A percentile compares a stretch with the other conserved stretches of the same genome.
These are phyloP conservation scores for Fusarium buharicum DNA, from an alignment of 2,329 filamentous ascomycete genomes.

Conservation along the genomic window DNA sequence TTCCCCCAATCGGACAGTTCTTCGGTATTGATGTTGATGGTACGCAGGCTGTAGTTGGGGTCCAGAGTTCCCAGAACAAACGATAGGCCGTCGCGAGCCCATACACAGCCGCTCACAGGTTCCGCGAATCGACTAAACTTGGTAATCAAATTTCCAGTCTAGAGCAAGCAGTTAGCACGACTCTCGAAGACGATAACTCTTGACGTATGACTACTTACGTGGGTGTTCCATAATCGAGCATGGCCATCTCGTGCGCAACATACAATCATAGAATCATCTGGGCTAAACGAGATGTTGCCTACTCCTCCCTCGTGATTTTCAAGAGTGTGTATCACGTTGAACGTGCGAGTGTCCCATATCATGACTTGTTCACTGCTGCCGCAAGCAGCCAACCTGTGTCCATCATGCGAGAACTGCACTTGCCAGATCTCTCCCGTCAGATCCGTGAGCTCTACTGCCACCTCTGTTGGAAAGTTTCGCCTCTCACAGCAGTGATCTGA, in stretches of 20 bases:
- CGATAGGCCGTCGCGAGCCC: constrained; percentile 79
- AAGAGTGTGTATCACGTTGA: constrained; percentile 71
- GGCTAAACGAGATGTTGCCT: constrained; percentile 88
- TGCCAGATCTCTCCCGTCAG: constrained; percentile 91
- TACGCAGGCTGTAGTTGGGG: constrained; percentile 70
- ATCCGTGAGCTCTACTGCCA: constrained; percentile 75
- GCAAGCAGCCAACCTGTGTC: constrained; percentile 82
- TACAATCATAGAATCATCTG: constrained; percentile 86
- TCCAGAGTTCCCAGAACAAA: constrained; percentile 86
- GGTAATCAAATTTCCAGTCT: constrained; percentile 73
- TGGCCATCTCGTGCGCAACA: constrained; percentile 81
- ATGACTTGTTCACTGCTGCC: constrained; percentile 79
- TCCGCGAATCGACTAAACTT: constrained; percentile 78
- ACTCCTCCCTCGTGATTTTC: constrained; percentile 76
- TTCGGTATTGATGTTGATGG: constrained; percentile 74
- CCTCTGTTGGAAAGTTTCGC: constrained; percentile 79
- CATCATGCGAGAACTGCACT: constrained; percentile 88
- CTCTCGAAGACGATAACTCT: not conserved
- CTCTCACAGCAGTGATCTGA: constrained; percentile 86
- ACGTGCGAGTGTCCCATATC: constrained; percentile 82
- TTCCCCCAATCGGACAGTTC: constrained; percentile 73
- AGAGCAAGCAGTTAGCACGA: constrained; percentile 32
- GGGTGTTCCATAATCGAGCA: constrained; percentile 79
- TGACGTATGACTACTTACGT: constrained; percentile 59
- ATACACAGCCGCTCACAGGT: constrained; percentile 89